Base-by-base conservation (phyloP, 768 basidiomycete species). In the Russula earlei region DNA sequence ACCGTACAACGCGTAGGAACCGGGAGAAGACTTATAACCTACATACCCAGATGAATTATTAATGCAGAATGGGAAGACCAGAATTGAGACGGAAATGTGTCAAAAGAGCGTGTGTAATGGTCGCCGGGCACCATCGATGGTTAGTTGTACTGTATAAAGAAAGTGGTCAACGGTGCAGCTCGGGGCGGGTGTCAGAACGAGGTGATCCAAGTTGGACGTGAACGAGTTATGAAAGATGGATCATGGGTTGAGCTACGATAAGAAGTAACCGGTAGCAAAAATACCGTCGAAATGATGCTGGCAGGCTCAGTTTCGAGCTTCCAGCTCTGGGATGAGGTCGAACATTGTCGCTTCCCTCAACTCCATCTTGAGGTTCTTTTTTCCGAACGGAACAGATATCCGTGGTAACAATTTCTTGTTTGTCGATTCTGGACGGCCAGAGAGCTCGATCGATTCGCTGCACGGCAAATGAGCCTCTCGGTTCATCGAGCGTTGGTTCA, bases 261-360 rank as follows among this genome's bases (percentile, higher is more conserved):
- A n/a, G n/a, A n/a, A n/a, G n/a, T n/a, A n/a, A n/a, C n/a, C n/a
- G n/a, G n/a, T n/a, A n/a, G n/a, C n/a, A n/a, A n/a, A n/a, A n/a
- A n/a, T n/a, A n/a, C n/a, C n/a, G n/a, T n/a, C n/a, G n/a, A n/a
- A n/a, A 5, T 17, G 5, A 20, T 4, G n/a, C 8, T 45, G 15
- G 29, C 29, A 31, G 29, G 31, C 38, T 40, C 25, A 41, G 20
- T n/a, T 5, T 45, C 24, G 12, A 36, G 44, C 11, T 38, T 31
- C 47, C 29, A 58, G 41, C 22, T 54, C 47, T 29, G 56, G 56
- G 41, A 58, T 24, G 46, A 58, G 56, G 8, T 49, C 46, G 42
- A 52, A 49, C 10, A 58, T 31, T 0, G 56, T 54, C 17, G 56
- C 46, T 27, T 42, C 52, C 41, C 49, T 58, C 52, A 46, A 49